These are phyloP conservation scores for Dittrichia graveolens DNA, from an alignment of 129 eudicot species.

Conservation along the genomic window DNA sequence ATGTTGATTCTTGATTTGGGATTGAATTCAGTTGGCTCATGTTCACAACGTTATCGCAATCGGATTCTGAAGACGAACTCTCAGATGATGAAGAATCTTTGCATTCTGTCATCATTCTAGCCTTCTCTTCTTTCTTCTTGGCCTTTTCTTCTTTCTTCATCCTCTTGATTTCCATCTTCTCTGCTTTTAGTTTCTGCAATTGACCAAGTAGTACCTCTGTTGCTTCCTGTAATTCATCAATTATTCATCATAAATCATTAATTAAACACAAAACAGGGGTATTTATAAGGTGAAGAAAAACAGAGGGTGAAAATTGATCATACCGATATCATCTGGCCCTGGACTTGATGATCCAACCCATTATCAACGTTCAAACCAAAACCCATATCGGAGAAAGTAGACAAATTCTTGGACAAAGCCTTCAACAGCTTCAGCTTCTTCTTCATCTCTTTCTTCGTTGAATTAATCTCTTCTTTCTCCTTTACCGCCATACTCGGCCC, in stretches of 20 bases:
- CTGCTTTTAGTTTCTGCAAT: conserved; percentile 60
- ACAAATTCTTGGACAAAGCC: conserved; percentile 56
- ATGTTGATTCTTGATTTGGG: conserved; percentile 16
- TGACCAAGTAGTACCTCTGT: conserved; percentile 56
- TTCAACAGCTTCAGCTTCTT: conserved; percentile 64
- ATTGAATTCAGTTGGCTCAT: conserved; percentile 39
- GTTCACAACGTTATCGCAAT: conserved; percentile 57
- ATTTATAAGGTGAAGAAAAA: too few relatives aligned
- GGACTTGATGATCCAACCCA: conserved; percentile 49
- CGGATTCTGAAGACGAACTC: conserved; percentile 68
- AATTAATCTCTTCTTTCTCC: conserved; percentile 35
- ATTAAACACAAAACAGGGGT: too few relatives aligned
- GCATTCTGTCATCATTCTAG: conserved; percentile 34
- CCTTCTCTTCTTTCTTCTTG: conserved; percentile 35
- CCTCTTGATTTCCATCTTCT: conserved; percentile 55
- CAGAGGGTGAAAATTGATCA: conserved; percentile 4
- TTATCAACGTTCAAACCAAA: conserved; percentile 51
- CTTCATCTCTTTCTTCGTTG: conserved; percentile 56
- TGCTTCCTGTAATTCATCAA: conserved; percentile 63
- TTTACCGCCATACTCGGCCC: conserved; percentile 29
- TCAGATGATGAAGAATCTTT: conserved; percentile 49
- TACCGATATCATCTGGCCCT: conserved; percentile 68
- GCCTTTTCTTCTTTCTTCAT: conserved; percentile 59
- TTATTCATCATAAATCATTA: background rate
- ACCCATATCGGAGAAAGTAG: conserved; percentile 51